Base-by-base conservation (phyloP, 768 basidiomycete genomes). In the Auriculariales sp. region DNA sequence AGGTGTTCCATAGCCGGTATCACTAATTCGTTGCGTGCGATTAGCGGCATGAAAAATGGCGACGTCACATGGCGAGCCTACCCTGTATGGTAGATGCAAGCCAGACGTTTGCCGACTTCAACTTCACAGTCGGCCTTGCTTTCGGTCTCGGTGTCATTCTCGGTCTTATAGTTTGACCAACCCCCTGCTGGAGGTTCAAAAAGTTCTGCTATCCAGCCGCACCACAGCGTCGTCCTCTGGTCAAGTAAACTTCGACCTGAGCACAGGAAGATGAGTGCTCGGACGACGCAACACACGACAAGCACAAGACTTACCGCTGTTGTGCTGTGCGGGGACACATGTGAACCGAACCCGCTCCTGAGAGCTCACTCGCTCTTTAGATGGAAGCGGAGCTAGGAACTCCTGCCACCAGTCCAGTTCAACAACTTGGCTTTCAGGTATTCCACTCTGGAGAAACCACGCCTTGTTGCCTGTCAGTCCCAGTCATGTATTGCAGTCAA, bases 391-490 rank as follows among this genome's bases (percentile, higher is more conserved):
- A n/a, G n/a, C n/a, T n/a, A n/a, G n/a, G n/a, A n/a, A n/a, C 1
- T 57, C 59, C 9, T 71, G 62, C 68, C 68, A 69, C 70, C 70
- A 71, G 52, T 71, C 70, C 29, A 67, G 55, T 51, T 70, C 68
- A 47, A 57, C 49, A 17, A 71, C 56, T 27, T 62, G 65, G 0
- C 55, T 51, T 3, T 53, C 36, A 1, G 62, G 62, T 11, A 71
- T 64, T 0, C 67, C 68, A 5, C 55, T n/a, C 25, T 48, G 15
- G 44, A 47, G 25, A 36, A 67, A 61, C 64, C 62, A 64, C 7
- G 49, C 15, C 47, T 62, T 60, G 53, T 62, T 59, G 2, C 61
- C 64, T 53, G 48, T 14, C 9, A n/a, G 27, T n/a, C n/a, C n/a
- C n/a, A n/a, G n/a, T n/a, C n/a, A n/a, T n/a, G n/a, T n/a, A n/a